These are phyloP conservation scores for Rhizopogon sp. DNA, from an alignment of 768 basidiomycete species.

Conservation along the genomic window DNA sequence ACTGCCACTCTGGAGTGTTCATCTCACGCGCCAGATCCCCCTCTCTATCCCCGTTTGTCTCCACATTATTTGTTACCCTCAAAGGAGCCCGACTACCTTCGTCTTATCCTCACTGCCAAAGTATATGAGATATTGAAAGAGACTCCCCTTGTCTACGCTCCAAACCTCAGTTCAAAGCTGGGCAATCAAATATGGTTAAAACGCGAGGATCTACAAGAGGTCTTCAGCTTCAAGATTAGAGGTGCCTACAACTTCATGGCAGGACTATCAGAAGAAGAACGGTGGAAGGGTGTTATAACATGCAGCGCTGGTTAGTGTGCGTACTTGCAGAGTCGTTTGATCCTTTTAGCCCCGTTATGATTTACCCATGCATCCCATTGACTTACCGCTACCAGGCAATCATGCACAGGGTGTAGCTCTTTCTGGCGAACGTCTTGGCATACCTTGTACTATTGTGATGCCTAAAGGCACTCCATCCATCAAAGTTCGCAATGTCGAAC, in stretches of 20 bases:
- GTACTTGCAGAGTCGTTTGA: slow-evolving; percentile 25
- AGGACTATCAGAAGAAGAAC: slow-evolving; percentile 75
- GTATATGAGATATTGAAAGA: slow-evolving; percentile 88
- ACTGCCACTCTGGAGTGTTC: slow-evolving; percentile 62
- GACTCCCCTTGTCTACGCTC: slow-evolving; percentile 85
- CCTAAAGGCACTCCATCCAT: slow-evolving; percentile 91
- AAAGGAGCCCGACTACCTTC: slow-evolving; percentile 80
- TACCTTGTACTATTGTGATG: slow-evolving; percentile 99
- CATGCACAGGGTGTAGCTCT: slow-evolving; percentile 98
- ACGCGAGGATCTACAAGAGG: slow-evolving; percentile 94
- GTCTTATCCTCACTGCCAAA: slow-evolving; percentile 83
- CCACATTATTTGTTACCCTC: slow-evolving; percentile 59
- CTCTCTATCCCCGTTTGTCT: slow-evolving; percentile 62
- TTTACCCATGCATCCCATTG: neutral
- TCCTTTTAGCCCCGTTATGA: neutral
- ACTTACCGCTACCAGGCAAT: slow-evolving; percentile 58
- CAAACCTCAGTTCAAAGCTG: slow-evolving; percentile 79
- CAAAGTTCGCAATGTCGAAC: slow-evolving; percentile 93
- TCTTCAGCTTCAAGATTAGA: slow-evolving; percentile 98
- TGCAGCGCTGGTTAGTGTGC: slow-evolving; percentile 94
- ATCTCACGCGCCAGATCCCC: slow-evolving; percentile 61
- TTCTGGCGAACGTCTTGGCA: slow-evolving; percentile 79
- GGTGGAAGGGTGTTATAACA: slow-evolving; percentile 97
- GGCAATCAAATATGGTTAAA: slow-evolving; percentile 96
- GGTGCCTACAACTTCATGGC: slow-evolving; percentile 99